Base-by-base conservation (phyloP, 495 filamentous ascomycete species). In the Talaromyces proteolyticus region DNA sequence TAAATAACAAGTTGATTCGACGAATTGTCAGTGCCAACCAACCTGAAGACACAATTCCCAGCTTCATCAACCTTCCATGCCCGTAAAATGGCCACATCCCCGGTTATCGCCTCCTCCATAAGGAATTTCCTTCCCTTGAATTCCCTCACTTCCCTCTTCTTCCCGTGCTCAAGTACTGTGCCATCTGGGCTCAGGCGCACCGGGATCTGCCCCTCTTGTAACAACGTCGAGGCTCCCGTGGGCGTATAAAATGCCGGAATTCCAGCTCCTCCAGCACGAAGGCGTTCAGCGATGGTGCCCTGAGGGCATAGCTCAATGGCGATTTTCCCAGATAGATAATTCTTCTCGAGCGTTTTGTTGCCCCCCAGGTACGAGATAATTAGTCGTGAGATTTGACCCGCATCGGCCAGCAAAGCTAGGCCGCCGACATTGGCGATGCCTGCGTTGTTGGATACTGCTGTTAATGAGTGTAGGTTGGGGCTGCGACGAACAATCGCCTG, bases 161-260 rank as follows among this genome's bases (percentile, higher is more conserved):
- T 82, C 7, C 82, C 85, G 53, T 79, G 86, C 54, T 86, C 66
- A 25, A 82, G 72, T 0, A 89, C 85, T 0, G 81, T 84, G 16
- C 90, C 90, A 44, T 89, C 84, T 25, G 75, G 64, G 55, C 89
- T 88, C 66, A 95, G 84, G 22, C 75, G 72, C 18, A 91, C 70
- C 1, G 91, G 89, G 1, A 96, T 79, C 56, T 92, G 83, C 22
- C 91, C 91, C 0, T 87, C 88, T 59, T 95, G 86, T 4, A 95
- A 82, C 16, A 88, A 81, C 0, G 90, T 95, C 42, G 87, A 86
- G 55, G 85, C 84, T 29, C 84, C 91, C 0, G 91, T 89, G 2
- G 91, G 88, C 0, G 91, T 95, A 62, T 88, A 96, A 58, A 96
- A 96, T 0, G 91, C 91, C 4, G 91, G 91, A 41, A 96, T 85